These are phyloP conservation scores for Crithidia expoeki DNA, from an alignment of 208 protist species.

Conservation along the genomic window DNA sequence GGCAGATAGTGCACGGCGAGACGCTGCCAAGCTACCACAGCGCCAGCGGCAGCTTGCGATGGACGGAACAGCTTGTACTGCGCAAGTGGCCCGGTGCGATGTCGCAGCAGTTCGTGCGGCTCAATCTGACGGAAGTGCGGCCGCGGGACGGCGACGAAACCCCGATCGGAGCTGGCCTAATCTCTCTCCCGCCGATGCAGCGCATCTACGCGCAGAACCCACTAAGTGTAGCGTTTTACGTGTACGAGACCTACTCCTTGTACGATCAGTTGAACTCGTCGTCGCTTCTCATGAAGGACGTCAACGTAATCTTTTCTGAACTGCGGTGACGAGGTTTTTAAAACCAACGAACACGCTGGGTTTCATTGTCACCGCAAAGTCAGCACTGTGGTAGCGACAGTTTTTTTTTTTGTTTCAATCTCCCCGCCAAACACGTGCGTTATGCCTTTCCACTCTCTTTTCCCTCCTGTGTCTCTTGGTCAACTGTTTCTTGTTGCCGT, in stretches of 20 bases:
- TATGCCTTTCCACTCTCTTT: not conserved
- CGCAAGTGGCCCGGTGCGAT: constrained; percentile 86
- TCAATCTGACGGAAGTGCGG: constrained; percentile 88
- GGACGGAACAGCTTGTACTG: constrained; percentile 82
- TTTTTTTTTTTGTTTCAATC: not conserved
- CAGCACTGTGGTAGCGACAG: no score
- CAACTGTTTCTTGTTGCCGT: constrained; percentile 6
- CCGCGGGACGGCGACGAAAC: constrained; percentile 83
- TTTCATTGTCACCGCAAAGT: not conserved
- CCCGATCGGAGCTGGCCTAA: constrained; percentile 84
- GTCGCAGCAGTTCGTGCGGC: constrained; percentile 83
- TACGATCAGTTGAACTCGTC: constrained; percentile 87
- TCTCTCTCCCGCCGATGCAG: constrained; percentile 75
- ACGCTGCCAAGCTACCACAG: constrained; percentile 87
- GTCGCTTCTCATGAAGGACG: constrained; percentile 84
- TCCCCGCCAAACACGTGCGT: not conserved
- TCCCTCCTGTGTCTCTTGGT: not conserved
- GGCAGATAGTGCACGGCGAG: constrained; percentile 81
- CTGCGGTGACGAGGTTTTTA: constrained; percentile 31
- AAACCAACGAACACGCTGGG: not conserved
- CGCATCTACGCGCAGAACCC: constrained; percentile 60
- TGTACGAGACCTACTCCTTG: constrained; percentile 91
- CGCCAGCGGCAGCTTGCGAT: constrained; percentile 83
- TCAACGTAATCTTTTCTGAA: constrained; percentile 80
- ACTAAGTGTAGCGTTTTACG: constrained; percentile 85